Conservation (phyloP, 106 monocot species). For the Vanilla planifolia region DNA sequence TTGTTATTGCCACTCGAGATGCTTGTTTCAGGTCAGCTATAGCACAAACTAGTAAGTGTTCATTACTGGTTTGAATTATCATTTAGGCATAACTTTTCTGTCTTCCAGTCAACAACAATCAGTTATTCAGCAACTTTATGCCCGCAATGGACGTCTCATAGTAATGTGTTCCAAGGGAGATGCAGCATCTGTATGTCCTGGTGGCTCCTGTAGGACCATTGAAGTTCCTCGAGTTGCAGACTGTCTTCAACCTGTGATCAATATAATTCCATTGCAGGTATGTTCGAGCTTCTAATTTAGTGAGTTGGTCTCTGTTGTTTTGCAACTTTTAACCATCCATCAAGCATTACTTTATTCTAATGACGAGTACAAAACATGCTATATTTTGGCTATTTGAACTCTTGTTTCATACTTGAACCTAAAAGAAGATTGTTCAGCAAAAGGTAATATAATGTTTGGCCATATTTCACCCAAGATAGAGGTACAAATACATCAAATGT, state of each 20-base stretch:
- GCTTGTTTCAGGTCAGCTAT: slow-evolving; percentile 68
- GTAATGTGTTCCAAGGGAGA: slow-evolving; percentile 88
- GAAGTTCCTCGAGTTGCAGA: slow-evolving; percentile 85
- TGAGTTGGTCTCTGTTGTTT: too few relatives aligned
- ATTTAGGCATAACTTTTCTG: neutral
- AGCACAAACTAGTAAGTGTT: neutral
- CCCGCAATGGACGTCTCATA: slow-evolving; percentile 87
- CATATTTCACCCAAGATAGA: too few relatives aligned
- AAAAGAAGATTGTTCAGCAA: too few relatives aligned
- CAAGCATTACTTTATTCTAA: too few relatives aligned
- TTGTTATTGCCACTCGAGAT: slow-evolving; percentile 91
- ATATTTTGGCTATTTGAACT: too few relatives aligned
- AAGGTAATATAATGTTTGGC: too few relatives aligned
- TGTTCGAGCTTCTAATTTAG: neutral
- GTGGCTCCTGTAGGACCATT: slow-evolving; percentile 66
- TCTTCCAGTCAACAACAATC: slow-evolving; percentile 83
- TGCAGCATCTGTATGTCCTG: slow-evolving; percentile 50
- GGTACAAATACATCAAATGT: too few relatives aligned
- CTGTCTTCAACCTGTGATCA: slow-evolving; percentile 87
- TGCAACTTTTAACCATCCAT: too few relatives aligned
- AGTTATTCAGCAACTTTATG: slow-evolving; percentile 93
- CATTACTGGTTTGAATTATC: too few relatives aligned
- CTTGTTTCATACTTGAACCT: too few relatives aligned
- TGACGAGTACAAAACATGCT: too few relatives aligned
- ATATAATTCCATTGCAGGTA: slow-evolving; percentile 97